Evolutionary conservation across 2,329 filamentous ascomycete species (phyloP).

Genomic region (Cercospora janseana): DNA sequence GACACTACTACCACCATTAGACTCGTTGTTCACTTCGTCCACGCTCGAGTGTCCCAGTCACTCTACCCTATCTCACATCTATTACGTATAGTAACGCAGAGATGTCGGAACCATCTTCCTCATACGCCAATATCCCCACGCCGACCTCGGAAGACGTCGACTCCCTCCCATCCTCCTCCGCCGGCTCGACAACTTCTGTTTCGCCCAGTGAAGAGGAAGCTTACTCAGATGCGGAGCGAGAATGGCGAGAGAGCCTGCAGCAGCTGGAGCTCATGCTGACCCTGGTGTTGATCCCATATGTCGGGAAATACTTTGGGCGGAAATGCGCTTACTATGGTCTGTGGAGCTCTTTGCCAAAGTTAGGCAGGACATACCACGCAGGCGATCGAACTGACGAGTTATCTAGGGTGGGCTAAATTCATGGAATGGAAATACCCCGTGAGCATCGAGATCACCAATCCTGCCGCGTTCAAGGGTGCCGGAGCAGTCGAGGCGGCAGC

Average conservation of each 20-base stretch:
- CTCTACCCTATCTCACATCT: neutral
- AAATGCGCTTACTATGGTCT: conserved; percentile 96
- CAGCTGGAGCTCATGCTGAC: conserved; percentile 89
- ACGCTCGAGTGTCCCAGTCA: conserved; percentile 12
- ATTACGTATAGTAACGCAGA: neutral
- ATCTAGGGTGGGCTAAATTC: conserved; percentile 79
- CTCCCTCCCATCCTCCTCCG: conserved; percentile 53
- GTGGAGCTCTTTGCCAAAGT: no score
- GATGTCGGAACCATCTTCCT: conserved; percentile 50
- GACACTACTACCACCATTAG: neutral
- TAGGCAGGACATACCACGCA: neutral
- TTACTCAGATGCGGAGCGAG: conserved; percentile 78
- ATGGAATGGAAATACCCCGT: conserved; percentile 94
- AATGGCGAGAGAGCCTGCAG: conserved; percentile 93
- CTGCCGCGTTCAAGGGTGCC: conserved; percentile 46
- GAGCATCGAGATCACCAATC: conserved; percentile 60
- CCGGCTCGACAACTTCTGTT: conserved; percentile 48
- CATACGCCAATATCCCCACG: conserved; percentile 50
- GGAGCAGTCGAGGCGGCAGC: conserved; percentile 50
- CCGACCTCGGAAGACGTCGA: conserved; percentile 45
- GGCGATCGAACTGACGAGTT: conserved; percentile 24
- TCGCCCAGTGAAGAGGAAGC: conserved; percentile 50
- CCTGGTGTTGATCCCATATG: conserved; percentile 90
- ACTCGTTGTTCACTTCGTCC: neutral
- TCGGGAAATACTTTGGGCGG: conserved; percentile 91